These are phyloP conservation scores for Alternaria angustiovoidea DNA, from an alignment of 2,329 filamentous ascomycete species.

Conservation along the genomic window DNA sequence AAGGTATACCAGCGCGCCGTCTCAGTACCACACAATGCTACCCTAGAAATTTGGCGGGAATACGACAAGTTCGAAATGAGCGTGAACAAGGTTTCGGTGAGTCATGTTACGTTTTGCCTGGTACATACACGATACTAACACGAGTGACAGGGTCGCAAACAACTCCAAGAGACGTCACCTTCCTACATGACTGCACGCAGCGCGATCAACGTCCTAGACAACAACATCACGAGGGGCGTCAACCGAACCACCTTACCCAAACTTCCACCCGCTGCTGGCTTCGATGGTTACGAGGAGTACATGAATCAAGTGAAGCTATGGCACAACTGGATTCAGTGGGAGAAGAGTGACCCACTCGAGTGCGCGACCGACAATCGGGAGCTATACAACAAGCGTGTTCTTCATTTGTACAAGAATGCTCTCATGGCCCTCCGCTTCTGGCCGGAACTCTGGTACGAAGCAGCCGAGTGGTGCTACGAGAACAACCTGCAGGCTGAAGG, in stretches of 20 bases:
- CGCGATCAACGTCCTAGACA: constrained; percentile 88
- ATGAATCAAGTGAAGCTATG: constrained; percentile 84
- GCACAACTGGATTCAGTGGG: constrained; percentile 95
- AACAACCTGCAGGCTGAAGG: constrained; percentile 77
- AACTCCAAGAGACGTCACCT: constrained; percentile 89
- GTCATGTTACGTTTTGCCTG: constrained; percentile 34
- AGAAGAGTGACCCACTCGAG: constrained; percentile 90
- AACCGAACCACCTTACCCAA: constrained; percentile 79
- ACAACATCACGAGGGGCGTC: constrained; percentile 82
- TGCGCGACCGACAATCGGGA: constrained; percentile 81
- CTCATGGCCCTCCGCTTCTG: constrained; percentile 93
- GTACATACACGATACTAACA: constrained; percentile 25
- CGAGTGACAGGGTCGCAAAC: constrained; percentile 79
- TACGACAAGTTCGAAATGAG: constrained; percentile 97
- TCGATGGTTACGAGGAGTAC: constrained; percentile 86
- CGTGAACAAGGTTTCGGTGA: constrained; percentile 88
- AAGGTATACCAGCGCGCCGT: constrained; percentile 94
- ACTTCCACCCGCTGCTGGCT: constrained; percentile 83
- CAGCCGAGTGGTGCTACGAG: constrained; percentile 88
- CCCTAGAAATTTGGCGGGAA: constrained; percentile 92
- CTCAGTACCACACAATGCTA: constrained; percentile 81
- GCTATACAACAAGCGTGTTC: constrained; percentile 77
- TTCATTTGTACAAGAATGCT: constrained; percentile 93
- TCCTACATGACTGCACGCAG: constrained; percentile 96
- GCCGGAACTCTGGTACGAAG: constrained; percentile 95